These are phyloP conservation scores for Candida loeiensis DNA, from an alignment of 805 yeast species.

Conservation along the genomic window DNA sequence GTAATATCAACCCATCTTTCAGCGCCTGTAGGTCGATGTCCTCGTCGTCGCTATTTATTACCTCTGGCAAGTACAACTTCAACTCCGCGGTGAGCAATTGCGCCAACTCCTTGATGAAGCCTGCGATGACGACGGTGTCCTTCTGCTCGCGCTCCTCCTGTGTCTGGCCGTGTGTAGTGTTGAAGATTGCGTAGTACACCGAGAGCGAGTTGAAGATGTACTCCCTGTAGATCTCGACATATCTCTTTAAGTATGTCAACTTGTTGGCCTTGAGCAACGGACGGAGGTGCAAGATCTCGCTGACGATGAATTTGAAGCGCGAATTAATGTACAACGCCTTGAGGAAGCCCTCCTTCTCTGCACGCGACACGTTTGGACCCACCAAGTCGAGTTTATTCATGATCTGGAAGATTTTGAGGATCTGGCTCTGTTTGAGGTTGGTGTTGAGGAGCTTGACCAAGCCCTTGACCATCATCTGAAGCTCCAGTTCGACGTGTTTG, in stretches of 20 bases:
- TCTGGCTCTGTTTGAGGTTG: slow-evolving; percentile 71
- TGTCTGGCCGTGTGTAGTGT: slow-evolving; percentile 16
- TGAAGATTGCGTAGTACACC: slow-evolving; percentile 61
- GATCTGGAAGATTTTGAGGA: slow-evolving; percentile 75
- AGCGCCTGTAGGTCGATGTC: slow-evolving; percentile 37
- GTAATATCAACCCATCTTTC: slow-evolving; percentile 70
- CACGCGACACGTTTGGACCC: slow-evolving; percentile 8
- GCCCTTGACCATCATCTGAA: slow-evolving; percentile 65
- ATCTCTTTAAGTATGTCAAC: slow-evolving; percentile 68
- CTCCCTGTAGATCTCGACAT: slow-evolving; percentile 81
- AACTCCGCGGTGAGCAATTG: slow-evolving; percentile 22
- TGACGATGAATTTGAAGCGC: slow-evolving; percentile 61
- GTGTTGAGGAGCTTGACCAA: slow-evolving; percentile 68
- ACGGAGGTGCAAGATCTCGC: slow-evolving; percentile 53
- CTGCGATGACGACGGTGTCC: slow-evolving; percentile 23
- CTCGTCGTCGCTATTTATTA: slow-evolving; percentile 10
- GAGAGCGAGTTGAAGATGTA: slow-evolving; percentile 71
- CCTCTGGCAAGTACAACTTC: slow-evolving; percentile 20
- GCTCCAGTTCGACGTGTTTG: slow-evolving; percentile 50
- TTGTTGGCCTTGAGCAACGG: slow-evolving; percentile 54
- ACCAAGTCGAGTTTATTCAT: slow-evolving; percentile 61
- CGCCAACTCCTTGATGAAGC: slow-evolving; percentile 31
- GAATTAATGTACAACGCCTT: slow-evolving; percentile 64
- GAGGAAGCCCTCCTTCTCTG: slow-evolving; percentile 18
- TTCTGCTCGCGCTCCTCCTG: slow-evolving; percentile 17